Percentiles rank a stretch among this genome's conserved stretches.
Evolutionary conservation across 371 early-diverging fungal genomes (phyloP).

Genomic region (Mortierella sp.): DNA sequence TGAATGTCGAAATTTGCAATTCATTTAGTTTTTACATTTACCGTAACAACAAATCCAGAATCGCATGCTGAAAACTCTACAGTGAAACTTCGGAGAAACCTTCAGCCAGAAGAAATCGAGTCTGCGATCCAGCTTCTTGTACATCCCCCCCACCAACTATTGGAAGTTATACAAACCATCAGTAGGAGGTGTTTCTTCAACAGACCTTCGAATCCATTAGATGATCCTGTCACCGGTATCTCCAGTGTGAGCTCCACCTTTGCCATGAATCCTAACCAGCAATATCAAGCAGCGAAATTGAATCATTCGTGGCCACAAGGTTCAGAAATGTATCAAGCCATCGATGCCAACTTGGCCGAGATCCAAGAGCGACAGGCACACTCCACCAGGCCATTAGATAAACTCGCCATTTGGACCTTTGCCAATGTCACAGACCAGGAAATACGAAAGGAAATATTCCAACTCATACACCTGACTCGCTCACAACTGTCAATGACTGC

Average conservation of each 20-base stretch:
- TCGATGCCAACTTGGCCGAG: not conserved
- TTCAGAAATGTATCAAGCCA: not conserved
- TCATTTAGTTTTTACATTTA: no score
- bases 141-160: no score
- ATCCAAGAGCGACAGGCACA: constrained; percentile 6
- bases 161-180: no score
- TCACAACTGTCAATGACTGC: not conserved
- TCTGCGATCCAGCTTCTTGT: no score
- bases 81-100: no score
- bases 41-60: no score
- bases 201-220: not conserved
- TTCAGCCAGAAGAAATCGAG: no score
- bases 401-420: not conserved
- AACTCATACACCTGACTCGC: not conserved
- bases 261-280: constrained; percentile 5
- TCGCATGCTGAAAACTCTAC: no score
- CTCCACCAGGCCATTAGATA: constrained; percentile 3
- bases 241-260: not conserved
- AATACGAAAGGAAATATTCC: no score
- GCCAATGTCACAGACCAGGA: no score
- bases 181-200: constrained; percentile 1
- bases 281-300: not conserved
- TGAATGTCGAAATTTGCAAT: no score
- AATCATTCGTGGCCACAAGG: not conserved
- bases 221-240: not conserved